phyloP scores from a whole-genome alignment of 75 land plant species.

The Pseudotsuga menziesii region DNA sequence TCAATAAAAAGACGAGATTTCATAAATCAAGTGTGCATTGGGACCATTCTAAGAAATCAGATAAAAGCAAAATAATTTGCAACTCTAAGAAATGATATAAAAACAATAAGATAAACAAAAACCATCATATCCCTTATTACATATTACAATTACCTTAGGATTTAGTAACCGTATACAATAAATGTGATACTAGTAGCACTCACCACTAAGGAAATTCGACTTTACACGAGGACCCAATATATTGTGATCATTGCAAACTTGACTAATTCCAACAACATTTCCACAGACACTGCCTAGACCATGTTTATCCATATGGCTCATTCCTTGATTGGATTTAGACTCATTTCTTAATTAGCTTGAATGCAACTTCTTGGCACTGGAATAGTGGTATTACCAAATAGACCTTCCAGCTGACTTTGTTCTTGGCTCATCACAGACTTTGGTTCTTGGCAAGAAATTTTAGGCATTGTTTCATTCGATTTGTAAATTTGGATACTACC shows the following conservation, averaged over 20 bases:
- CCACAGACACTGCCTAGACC: background rate
- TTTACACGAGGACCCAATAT: background rate
- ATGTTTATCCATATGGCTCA: background rate
- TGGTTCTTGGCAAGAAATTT: slow-evolving; percentile 2
- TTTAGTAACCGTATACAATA: background rate
- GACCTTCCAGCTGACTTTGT: slow-evolving; percentile 9
- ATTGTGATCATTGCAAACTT: background rate
- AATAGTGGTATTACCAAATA: background rate
- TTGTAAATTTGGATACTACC: background rate
- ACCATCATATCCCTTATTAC: background rate
- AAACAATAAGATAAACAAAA: background rate
- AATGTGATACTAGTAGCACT: background rate
- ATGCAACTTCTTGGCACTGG: slow-evolving; percentile 9
- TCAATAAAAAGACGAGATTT: too few relatives aligned
- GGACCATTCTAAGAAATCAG: background rate
- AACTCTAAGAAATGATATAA: background rate
- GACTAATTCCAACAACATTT: background rate
- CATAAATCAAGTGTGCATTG: too few relatives aligned
- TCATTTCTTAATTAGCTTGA: background rate
- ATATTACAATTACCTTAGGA: background rate
- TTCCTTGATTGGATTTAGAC: background rate
- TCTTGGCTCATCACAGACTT: background rate
- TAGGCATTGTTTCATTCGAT: background rate
- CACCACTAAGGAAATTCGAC: background rate
- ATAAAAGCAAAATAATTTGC: background rate